phyloP scores from a whole-genome alignment of 1,139 yeast genomes.

The Scheffersomyces titani region DNA sequence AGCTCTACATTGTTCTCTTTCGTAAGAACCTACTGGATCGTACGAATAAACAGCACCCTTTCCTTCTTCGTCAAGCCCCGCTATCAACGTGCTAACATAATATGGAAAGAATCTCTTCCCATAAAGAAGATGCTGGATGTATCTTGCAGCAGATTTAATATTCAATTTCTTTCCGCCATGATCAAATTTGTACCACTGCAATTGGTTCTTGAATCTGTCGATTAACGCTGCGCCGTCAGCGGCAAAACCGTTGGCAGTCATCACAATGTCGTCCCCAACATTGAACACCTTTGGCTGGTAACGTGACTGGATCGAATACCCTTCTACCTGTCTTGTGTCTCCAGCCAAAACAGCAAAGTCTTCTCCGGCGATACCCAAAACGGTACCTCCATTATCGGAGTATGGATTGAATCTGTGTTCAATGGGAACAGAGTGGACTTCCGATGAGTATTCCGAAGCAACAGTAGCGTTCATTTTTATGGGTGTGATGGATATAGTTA shows the following conservation, averaged over 20 bases:
- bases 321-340: constrained; percentile 94
- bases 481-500: constrained; percentile 4
- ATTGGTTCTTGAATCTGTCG: constrained; percentile 70
- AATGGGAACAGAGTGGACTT: constrained; percentile 61
- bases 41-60: constrained; percentile 94
- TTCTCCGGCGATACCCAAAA: constrained; percentile 95
- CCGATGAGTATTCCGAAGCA: constrained; percentile 62
- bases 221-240: constrained; percentile 92
- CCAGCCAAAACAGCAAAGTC: constrained; percentile 98
- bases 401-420: constrained; percentile 96
- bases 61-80: constrained; percentile 93
- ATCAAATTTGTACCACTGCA: constrained; percentile 93
- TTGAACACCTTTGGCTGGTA: constrained; percentile 88
- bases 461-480: constrained; percentile 36
- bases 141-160: constrained; percentile 80
- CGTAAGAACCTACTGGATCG: constrained; percentile 98
- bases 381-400: constrained; percentile 96
- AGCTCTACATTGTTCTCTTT: constrained; percentile 95
- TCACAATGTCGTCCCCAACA: constrained; percentile 83
- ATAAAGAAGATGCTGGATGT: constrained; percentile 85
- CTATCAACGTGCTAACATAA: constrained; percentile 91
- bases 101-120: constrained; percentile 96
- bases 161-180: constrained; percentile 71
- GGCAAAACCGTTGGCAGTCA: constrained; percentile 94
- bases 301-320: constrained; percentile 90